Evolutionary conservation across 1,284 basidiomycete genomes (phyloP).

Genomic region (Quambalaria eucalypti): DNA sequence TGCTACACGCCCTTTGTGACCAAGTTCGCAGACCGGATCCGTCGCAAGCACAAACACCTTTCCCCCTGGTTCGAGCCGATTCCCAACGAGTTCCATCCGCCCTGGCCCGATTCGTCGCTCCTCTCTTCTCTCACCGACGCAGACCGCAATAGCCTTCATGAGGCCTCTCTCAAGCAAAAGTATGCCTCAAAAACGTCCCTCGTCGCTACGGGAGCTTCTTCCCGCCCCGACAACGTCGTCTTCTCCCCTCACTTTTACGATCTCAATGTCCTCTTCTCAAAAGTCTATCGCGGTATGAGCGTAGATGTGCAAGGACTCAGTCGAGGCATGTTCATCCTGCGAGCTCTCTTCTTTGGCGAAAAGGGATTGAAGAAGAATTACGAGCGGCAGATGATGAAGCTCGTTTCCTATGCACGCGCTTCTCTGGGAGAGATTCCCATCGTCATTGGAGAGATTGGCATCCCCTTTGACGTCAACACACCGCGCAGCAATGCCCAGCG

Average conservation of each 20-base stretch:
- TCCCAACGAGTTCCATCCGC: conserved; percentile 44
- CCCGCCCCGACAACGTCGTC: conserved; percentile 24
- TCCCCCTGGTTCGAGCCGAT: conserved; percentile 40
- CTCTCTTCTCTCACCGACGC: conserved; percentile 1
- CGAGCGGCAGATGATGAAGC: conserved; percentile 17
- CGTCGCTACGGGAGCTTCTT: conserved; percentile 6
- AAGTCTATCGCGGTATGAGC: conserved; percentile 21
- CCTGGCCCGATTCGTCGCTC: conserved; percentile 18
- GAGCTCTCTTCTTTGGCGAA: conserved; percentile 35
- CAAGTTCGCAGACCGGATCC: conserved; percentile 16
- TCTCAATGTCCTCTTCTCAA: conserved; percentile 42
- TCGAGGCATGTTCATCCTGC: conserved; percentile 33
- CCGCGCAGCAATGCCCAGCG: conserved; percentile 57
- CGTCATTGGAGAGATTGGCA: conserved; percentile 39
- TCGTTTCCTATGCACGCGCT: conserved; percentile 15
- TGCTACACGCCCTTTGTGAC: conserved; percentile 38
- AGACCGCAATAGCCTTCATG: conserved; percentile 6
- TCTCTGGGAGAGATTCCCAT: conserved; percentile 34
- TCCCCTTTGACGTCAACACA: conserved; percentile 44
- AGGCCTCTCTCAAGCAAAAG: conserved; percentile 13
- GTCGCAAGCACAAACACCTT: conserved; percentile 3
- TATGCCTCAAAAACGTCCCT: conserved; percentile 22
- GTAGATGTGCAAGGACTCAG: conserved; percentile 44
- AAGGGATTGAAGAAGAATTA: conserved; percentile 28
- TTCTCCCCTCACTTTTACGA: conserved; percentile 46